Conservation (phyloP, 208 protist species). For the Leishmania aethiopica region DNA sequence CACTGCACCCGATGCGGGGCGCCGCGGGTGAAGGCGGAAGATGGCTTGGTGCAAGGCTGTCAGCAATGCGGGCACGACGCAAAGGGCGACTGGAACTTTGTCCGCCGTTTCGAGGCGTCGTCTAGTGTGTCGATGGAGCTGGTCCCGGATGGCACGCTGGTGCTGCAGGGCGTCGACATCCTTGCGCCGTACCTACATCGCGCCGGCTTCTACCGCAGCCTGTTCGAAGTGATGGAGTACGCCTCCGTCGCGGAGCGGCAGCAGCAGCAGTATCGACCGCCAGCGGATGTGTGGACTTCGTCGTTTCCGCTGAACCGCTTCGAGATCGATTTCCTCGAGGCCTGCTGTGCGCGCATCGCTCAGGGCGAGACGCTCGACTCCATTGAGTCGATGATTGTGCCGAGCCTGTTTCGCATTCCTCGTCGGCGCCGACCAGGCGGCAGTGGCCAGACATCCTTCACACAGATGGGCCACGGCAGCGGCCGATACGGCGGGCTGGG, state of each 20-base stretch:
- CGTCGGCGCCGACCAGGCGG: conserved; percentile 36
- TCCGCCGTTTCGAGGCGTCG: conserved; percentile 63
- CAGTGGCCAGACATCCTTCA: conserved; percentile 7
- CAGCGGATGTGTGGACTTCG: conserved; percentile 67
- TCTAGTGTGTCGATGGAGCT: conserved; percentile 75
- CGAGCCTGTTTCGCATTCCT: conserved; percentile 79
- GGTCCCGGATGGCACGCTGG: conserved; percentile 68
- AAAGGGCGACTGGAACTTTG: conserved; percentile 54
- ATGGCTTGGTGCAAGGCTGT: conserved; percentile 44
- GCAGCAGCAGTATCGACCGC: conserved; percentile 22
- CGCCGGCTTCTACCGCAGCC: conserved; percentile 75
- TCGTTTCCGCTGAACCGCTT: conserved; percentile 59
- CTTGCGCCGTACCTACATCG: conserved; percentile 70
- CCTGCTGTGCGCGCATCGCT: conserved; percentile 79
- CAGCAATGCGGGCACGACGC: conserved; percentile 43
- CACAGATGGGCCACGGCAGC: conserved; percentile 4
- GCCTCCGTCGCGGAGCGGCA: conserved; percentile 21
- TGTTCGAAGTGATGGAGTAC: conserved; percentile 42
- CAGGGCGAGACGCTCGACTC: conserved; percentile 44
- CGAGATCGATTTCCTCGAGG: conserved; percentile 89
- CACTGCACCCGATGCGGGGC: conserved; percentile 70
- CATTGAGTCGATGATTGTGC: conserved; percentile 62
- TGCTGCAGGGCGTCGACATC: conserved; percentile 74
- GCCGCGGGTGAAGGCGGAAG: conserved; percentile 62
- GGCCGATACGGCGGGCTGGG: background rate